Evolutionary conservation across 2,329 filamentous ascomycete genomes (phyloP), one percentile per base, ranked within the genome.

Genomic region (Penicillium sp.): DNA sequence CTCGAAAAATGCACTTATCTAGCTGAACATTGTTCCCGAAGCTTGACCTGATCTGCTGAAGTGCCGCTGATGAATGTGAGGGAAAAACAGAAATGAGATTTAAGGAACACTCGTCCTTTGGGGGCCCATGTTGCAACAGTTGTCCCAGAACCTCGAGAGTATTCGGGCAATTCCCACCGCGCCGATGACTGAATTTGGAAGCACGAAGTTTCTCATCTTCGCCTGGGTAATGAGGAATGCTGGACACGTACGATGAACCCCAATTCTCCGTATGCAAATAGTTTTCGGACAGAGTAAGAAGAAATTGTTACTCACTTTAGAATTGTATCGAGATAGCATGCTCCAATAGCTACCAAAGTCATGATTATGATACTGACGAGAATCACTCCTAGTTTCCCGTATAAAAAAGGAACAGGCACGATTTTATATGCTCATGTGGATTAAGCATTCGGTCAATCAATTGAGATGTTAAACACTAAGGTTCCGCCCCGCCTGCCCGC

Each of bases 171-270:
- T 91, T 92, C 30, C 88, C 88, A 48, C 89, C 88, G 26, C 87
- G 81, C 29, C 88, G 82, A 40, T 80, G 79, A 34, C 76, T 73
- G 51, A 88, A 68, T 23, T 67, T 77, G 2, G 81, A 81, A 16
- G 88, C 87, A 30, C 88, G 85, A 38, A 89, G 77, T 71, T 91
- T 91, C 44, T 84, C 80, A 74, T 92, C 88, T 73, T 91, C 88
- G 7, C 72, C 71, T 1, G 88, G 88, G 67, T 84, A 90, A 65
- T 83, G 74, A 3, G 86, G 59, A 18, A 63, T 66, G 57, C 65
- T 71, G 57, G 23, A 30, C 7, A 23, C 41, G 18, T 16, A 49
- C 16, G 35, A 18, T 53, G 39, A 35, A 44, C 19, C 16, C 49
- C 39, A 32, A 41, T n/a, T 52, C 13, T 19, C 14, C 7, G 16